Evolutionary conservation across 2,329 filamentous ascomycete species (phyloP).

Genomic region (Cytospora chrysosperma): DNA sequence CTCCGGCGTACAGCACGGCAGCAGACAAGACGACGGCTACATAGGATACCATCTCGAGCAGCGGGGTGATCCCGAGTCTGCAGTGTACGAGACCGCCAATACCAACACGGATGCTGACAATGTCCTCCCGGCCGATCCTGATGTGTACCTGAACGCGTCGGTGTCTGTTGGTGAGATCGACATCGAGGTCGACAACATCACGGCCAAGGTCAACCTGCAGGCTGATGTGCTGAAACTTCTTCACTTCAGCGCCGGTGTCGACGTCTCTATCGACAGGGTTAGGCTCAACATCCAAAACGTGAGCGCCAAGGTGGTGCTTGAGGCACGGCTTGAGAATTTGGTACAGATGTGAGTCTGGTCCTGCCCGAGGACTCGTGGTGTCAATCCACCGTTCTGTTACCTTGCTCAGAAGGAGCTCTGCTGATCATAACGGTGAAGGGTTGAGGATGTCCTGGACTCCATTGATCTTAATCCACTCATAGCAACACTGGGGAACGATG

Average conservation of each 20-base stretch:
- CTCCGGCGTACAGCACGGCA: constrained; percentile 26
- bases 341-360: constrained; percentile 47
- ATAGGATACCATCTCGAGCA: constrained; percentile 54
- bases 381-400: not conserved
- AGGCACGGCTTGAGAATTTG: constrained; percentile 59
- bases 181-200: constrained; percentile 58
- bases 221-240: constrained; percentile 58
- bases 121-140: constrained; percentile 46
- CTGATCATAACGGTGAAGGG: constrained; percentile 24
- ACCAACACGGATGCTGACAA: constrained; percentile 44
- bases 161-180: constrained; percentile 58
- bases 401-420: not conserved
- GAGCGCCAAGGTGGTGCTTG: constrained; percentile 56
- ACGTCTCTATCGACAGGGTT: constrained; percentile 57
- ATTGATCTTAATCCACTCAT: constrained; percentile 62
- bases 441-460: constrained; percentile 56
- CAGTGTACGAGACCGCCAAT: constrained; percentile 53
- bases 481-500: constrained; percentile 51
- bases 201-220: constrained; percentile 60
- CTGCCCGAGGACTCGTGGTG: not conserved
- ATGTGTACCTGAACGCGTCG: constrained; percentile 60
- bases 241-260: constrained; percentile 60
- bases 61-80: constrained; percentile 49
- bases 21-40: constrained; percentile 45
- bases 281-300: constrained; percentile 57